phyloP scores from a whole-genome alignment of 805 yeast species.

The Yarrowia sp. region DNA sequence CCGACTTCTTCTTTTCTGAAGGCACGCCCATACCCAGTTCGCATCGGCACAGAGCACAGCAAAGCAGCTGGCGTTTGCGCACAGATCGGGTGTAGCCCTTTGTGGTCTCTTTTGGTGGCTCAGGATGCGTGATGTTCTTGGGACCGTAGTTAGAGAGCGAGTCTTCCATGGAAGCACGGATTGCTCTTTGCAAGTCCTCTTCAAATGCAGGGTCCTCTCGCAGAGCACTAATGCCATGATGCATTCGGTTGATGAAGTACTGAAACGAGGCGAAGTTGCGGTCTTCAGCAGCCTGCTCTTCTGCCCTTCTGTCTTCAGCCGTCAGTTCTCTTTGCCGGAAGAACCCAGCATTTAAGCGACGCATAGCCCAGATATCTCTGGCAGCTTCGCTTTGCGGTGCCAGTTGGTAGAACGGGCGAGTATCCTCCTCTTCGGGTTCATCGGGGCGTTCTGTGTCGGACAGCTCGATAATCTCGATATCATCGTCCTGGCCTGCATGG shows the following conservation, averaged over 20 bases:
- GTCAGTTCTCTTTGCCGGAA: too few species aligned
- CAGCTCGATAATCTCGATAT: background rate
- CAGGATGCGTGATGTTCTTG: constrained; percentile 2
- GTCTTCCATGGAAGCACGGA: constrained; percentile 1
- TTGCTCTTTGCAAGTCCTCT: background rate
- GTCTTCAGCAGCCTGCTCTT: too few species aligned
- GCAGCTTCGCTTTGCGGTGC: too few species aligned
- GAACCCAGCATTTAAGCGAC: too few species aligned
- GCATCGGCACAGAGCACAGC: constrained; percentile 70
- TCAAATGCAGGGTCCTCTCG: too few species aligned
- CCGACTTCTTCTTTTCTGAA: background rate
- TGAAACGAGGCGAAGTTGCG: too few species aligned
- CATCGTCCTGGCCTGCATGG: too few species aligned
- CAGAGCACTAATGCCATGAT: too few species aligned
- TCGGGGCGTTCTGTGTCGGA: constrained; percentile 1
- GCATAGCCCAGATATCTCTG: too few species aligned
- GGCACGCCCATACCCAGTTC: constrained; percentile 61
- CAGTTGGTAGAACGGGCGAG: too few species aligned
- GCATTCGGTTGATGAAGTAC: background rate
- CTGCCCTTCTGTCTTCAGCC: too few species aligned
- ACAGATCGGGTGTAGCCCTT: constrained; percentile 36
- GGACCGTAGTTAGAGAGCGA: background rate
- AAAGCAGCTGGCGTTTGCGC: constrained; percentile 42
- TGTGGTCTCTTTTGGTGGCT: constrained; percentile 11
- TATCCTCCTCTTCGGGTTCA: background rate